Percentiles rank a stretch among this genome's conserved stretches.
These are phyloP conservation scores for Lactifluus volemus DNA, from an alignment of 768 basidiomycete genomes.

Conservation along the genomic window DNA sequence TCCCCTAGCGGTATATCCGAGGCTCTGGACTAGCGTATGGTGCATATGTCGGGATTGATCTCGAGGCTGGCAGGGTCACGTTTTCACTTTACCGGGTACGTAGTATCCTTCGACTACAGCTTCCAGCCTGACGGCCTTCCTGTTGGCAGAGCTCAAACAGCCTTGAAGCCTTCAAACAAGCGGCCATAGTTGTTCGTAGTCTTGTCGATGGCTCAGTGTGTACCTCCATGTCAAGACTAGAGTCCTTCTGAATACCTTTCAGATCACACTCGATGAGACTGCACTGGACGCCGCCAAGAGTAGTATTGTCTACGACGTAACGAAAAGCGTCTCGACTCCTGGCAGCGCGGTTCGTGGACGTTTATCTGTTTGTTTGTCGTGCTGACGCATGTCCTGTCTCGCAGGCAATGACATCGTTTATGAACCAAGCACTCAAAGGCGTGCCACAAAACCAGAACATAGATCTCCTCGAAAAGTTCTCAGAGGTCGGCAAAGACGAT, in stretches of 20 bases:
- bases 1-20: constrained; percentile 67
- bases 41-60: constrained; percentile 64
- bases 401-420: constrained; percentile 76
- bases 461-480: constrained; percentile 68
- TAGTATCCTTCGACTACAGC: not conserved
- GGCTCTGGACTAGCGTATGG: constrained; percentile 94
- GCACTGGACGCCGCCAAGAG: constrained; percentile 88
- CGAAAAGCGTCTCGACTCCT: constrained; percentile 75
- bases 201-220: constrained; percentile 77
- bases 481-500: constrained; percentile 72
- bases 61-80: constrained; percentile 66
- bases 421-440: constrained; percentile 85
- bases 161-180: constrained; percentile 74
- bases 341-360: constrained; percentile 63
- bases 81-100: constrained; percentile 76
- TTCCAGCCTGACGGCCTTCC: not conserved
- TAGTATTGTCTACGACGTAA: constrained; percentile 77
- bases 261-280: constrained; percentile 77
- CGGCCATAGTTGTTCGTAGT: constrained; percentile 63
- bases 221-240: constrained; percentile 7
- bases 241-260: constrained; percentile 7
- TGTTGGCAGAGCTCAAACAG: constrained; percentile 63
- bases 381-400: not conserved
- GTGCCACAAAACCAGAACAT: constrained; percentile 67
- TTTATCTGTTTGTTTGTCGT: not conserved